A percentile compares a stretch with the other conserved stretches of the same genome.
These are phyloP conservation scores for Chamaecrista fasciculata DNA, from an alignment of 306 rosid genomes.

Conservation along the genomic window DNA sequence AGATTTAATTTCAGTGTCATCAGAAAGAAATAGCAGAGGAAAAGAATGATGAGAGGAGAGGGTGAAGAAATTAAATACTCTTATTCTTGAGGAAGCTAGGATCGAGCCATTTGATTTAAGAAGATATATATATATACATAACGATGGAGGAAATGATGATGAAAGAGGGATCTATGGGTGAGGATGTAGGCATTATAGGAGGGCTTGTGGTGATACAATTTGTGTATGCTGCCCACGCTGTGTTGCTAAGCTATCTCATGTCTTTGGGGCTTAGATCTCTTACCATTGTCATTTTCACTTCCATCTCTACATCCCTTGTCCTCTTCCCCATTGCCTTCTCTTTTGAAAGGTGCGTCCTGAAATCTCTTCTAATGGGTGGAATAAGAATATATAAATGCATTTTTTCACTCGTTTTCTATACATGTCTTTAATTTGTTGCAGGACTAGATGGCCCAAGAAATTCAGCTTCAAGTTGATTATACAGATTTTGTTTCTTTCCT, in stretches of 20 bases:
- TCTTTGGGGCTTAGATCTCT: conserved; percentile 60
- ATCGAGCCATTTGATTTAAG: background rate
- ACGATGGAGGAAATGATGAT: conserved; percentile 1
- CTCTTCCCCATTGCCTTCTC: conserved; percentile 62
- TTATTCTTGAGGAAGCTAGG: background rate
- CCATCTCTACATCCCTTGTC: conserved; percentile 62
- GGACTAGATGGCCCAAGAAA: conserved; percentile 68
- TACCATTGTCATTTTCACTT: conserved; percentile 59
- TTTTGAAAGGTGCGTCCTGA: conserved; percentile 64
- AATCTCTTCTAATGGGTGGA: background rate
- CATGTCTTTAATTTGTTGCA: conserved; percentile 32
- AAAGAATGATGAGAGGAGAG: conserved; percentile 6
- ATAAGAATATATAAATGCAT: too few relatives aligned
- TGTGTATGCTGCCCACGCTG: conserved; percentile 65
- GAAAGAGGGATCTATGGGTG: conserved; percentile 31
- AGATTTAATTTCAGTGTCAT: background rate
- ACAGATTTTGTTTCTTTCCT: conserved; percentile 56
- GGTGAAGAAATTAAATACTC: background rate
- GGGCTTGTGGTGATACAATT: conserved; percentile 66
- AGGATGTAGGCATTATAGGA: conserved; percentile 48
- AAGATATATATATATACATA: conserved; percentile 6
- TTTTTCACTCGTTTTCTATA: background rate
- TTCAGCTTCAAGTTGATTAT: conserved; percentile 41
- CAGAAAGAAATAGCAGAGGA: background rate
- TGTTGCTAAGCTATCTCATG: conserved; percentile 57